Percentiles rank a stretch among this genome's conserved stretches.
phyloP scores from a whole-genome alignment of 768 basidiomycete genomes.

The Gelatoporia subvermispora region DNA sequence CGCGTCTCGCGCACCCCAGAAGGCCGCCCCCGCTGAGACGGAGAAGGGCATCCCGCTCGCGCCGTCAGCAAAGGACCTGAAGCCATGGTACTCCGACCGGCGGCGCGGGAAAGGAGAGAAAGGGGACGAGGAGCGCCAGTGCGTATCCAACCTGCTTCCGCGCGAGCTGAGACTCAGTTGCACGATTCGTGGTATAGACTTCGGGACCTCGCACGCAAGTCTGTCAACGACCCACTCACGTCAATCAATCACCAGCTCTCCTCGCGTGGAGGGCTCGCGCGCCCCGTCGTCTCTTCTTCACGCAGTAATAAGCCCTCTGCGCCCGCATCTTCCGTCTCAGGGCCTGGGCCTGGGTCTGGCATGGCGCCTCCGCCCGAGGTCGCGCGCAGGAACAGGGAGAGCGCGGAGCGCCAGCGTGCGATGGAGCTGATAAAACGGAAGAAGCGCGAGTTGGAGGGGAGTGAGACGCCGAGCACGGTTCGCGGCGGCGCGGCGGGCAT shows the following conservation, averaged over 20 bases:
- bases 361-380: slow-evolving; percentile 36
- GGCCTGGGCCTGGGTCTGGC: slow-evolving; percentile 2
- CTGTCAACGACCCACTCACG: slow-evolving; percentile 65
- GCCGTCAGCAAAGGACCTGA: slow-evolving; percentile 70
- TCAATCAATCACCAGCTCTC: slow-evolving; percentile 66
- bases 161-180: neutral
- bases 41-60: slow-evolving; percentile 74
- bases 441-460: slow-evolving; percentile 58
- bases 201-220: slow-evolving; percentile 61
- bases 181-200: slow-evolving; percentile 34
- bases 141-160: neutral
- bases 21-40: slow-evolving; percentile 29
- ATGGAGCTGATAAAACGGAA: slow-evolving; percentile 64
- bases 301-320: too few species aligned
- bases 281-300: slow-evolving; percentile 8
- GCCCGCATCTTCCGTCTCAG: too few species aligned
- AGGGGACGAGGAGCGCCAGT: slow-evolving; percentile 22
- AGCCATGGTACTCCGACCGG: slow-evolving; percentile 65
- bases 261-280: slow-evolving; percentile 21
- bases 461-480: slow-evolving; percentile 69
- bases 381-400: slow-evolving; percentile 64
- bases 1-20: too few species aligned
- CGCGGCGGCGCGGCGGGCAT: slow-evolving; percentile 38
- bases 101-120: slow-evolving; percentile 14
- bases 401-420: slow-evolving; percentile 70